These are phyloP conservation scores for Wickerhamomyces xylosicus DNA, from an alignment of 805 yeast genomes.

Conservation along the genomic window DNA sequence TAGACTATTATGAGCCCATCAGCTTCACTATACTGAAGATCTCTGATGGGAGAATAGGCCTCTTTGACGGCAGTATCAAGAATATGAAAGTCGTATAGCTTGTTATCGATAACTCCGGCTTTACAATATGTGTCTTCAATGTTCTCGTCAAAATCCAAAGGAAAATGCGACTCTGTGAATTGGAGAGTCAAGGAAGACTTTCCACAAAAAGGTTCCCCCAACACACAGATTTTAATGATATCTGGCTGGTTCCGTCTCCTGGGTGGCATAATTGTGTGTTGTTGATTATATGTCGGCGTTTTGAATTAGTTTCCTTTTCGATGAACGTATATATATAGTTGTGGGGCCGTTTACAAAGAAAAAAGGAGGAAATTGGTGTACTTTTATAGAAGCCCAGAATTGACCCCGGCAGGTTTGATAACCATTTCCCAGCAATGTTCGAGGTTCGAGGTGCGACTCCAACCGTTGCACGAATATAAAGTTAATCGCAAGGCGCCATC, in stretches of 20 bases:
- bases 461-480: no score
- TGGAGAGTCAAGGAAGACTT: constrained; percentile 58
- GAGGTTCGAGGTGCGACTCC: no score
- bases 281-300: no score
- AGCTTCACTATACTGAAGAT: constrained; percentile 22
- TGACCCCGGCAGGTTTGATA: no score
- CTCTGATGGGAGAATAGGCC: constrained; percentile 63
- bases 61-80: constrained; percentile 78
- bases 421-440: no score
- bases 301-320: no score
- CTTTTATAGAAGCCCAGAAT: no score
- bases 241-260: neutral
- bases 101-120: constrained; percentile 43
- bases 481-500: no score
- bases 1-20: constrained; percentile 15
- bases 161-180: constrained; percentile 50
- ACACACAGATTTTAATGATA: constrained; percentile 26
- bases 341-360: no score
- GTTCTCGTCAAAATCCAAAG: constrained; percentile 57
- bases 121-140: constrained; percentile 58
- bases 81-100: constrained; percentile 42
- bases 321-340: no score
- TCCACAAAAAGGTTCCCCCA: constrained; percentile 65
- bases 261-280: no score
- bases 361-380: no score